Percentiles rank a stretch among this genome's conserved stretches.
Evolutionary conservation across 1,139 yeast species (phyloP).

Genomic region (Magnusiomyces ingens): DNA sequence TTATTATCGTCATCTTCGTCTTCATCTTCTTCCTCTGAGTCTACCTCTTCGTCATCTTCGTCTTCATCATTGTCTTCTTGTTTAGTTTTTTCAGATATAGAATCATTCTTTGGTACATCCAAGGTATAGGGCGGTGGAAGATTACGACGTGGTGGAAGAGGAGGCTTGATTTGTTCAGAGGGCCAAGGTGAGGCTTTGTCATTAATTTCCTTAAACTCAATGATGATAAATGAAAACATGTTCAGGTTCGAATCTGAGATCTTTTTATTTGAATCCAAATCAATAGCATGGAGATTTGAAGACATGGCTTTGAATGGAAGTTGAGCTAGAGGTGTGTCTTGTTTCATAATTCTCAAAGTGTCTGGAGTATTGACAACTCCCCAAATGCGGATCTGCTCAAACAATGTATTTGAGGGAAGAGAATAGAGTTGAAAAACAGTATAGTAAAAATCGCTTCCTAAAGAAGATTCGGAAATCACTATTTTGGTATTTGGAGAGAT

Average conservation of each 20-base stretch:
- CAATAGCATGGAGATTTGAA: not conserved
- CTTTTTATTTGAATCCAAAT: not conserved
- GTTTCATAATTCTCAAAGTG: not conserved
- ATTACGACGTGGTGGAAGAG: not conserved
- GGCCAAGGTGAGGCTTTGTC: conserved; percentile 9
- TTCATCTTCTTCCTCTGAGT: too few relatives aligned
- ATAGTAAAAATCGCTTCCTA: not conserved
- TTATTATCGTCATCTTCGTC: too few relatives aligned
- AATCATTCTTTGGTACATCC: too few relatives aligned
- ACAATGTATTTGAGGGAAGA: too few relatives aligned
- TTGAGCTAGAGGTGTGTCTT: not conserved
- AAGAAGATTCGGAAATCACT: not conserved
- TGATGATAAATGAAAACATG: conserved; percentile 5
- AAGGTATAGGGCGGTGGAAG: too few relatives aligned
- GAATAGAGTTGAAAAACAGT: too few relatives aligned
- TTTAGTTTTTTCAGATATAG: too few relatives aligned
- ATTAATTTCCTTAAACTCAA: conserved; percentile 9
- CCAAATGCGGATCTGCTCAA: not conserved
- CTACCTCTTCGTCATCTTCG: too few relatives aligned
- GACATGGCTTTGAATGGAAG: not conserved
- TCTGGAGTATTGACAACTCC: not conserved
- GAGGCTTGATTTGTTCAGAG: conserved; percentile 7
- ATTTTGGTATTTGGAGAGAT: not conserved
- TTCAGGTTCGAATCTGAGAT: not conserved
- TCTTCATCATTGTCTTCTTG: too few relatives aligned